Percentiles rank a stretch among this genome's conserved stretches.
Evolutionary conservation across 2,329 filamentous ascomycete species (phyloP).

Genomic region (Proliferodiscus dingleyae): DNA sequence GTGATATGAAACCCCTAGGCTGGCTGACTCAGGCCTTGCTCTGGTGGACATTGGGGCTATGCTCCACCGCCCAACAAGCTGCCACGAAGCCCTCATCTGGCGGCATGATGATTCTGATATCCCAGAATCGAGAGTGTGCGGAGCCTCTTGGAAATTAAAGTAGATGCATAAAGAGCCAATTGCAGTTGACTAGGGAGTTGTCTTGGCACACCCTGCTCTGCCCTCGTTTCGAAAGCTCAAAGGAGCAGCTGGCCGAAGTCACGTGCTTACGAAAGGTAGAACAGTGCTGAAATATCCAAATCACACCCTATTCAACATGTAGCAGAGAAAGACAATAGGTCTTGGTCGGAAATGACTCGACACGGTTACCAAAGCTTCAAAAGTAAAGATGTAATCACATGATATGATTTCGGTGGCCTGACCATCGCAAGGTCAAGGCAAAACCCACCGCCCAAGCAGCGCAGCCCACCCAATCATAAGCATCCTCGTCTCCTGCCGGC

Average conservation of each 20-base stretch:
- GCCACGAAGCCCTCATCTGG: background rate
- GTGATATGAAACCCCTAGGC: background rate
- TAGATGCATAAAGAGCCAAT: background rate
- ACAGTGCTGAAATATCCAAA: background rate
- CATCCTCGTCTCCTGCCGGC: slow-evolving; percentile 10
- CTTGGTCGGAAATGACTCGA: too few relatives aligned
- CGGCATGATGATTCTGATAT: background rate
- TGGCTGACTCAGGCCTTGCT: background rate
- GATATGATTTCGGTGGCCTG: slow-evolving; percentile 1
- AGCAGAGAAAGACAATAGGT: too few relatives aligned
- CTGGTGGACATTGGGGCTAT: background rate
- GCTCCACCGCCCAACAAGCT: background rate
- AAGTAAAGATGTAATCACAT: slow-evolving; percentile 5
- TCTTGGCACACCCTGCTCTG: background rate
- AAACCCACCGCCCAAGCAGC: background rate
- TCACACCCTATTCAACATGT: background rate
- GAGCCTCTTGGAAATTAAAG: background rate
- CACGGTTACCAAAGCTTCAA: too few relatives aligned
- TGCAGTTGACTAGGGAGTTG: background rate
- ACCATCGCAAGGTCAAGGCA: too few relatives aligned
- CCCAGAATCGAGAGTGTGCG: background rate
- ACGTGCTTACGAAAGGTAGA: too few relatives aligned
- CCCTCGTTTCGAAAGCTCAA: background rate
- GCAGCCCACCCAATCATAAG: slow-evolving; percentile 1
- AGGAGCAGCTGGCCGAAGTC: slow-evolving; percentile 3